Conservation (phyloP, 1,284 basidiomycete species). For the Xanthoconium separans region DNA sequence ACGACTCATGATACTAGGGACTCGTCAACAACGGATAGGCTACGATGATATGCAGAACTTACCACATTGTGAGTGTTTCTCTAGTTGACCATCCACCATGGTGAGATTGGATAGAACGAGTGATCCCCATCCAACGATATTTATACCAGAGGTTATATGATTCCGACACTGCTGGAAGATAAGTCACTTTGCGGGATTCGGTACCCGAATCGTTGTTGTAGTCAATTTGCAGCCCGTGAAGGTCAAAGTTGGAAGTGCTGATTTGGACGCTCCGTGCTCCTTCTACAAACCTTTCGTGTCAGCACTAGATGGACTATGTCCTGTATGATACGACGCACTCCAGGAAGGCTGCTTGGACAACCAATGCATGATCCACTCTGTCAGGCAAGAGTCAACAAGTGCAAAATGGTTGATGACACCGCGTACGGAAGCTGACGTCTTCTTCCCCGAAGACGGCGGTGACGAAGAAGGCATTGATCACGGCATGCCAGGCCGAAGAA, state of each 20-base stretch:
- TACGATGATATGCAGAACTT: not conserved
- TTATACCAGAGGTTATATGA: slow-evolving; percentile 53
- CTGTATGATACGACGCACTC: slow-evolving; percentile 20
- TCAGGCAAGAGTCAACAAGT: slow-evolving; percentile 6
- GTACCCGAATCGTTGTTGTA: slow-evolving; percentile 32
- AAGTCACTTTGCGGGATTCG: slow-evolving; percentile 40
- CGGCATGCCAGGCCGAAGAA: slow-evolving; percentile 41
- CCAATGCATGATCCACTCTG: slow-evolving; percentile 66
- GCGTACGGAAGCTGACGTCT: slow-evolving; percentile 58
- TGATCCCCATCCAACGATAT: slow-evolving; percentile 46
- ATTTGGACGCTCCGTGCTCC: slow-evolving; percentile 53
- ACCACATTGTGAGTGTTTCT: slow-evolving; percentile 26
- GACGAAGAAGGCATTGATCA: slow-evolving; percentile 57
- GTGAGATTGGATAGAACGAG: slow-evolving; percentile 21
- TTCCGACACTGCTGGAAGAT: slow-evolving; percentile 45
- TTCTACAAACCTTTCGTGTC: slow-evolving; percentile 26
- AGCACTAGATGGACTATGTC: not conserved
- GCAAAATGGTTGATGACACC: not conserved
- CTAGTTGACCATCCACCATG: slow-evolving; percentile 19
- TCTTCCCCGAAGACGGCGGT: slow-evolving; percentile 60
- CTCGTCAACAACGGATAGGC: not conserved
- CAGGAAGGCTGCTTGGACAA: slow-evolving; percentile 49
- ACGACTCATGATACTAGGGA: slow-evolving; percentile 50
- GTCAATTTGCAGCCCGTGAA: slow-evolving; percentile 36
- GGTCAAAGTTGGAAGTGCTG: slow-evolving; percentile 40